Conservation (phyloP, 2,329 filamentous ascomycete species). For the Orbilia oligospora region DNA sequence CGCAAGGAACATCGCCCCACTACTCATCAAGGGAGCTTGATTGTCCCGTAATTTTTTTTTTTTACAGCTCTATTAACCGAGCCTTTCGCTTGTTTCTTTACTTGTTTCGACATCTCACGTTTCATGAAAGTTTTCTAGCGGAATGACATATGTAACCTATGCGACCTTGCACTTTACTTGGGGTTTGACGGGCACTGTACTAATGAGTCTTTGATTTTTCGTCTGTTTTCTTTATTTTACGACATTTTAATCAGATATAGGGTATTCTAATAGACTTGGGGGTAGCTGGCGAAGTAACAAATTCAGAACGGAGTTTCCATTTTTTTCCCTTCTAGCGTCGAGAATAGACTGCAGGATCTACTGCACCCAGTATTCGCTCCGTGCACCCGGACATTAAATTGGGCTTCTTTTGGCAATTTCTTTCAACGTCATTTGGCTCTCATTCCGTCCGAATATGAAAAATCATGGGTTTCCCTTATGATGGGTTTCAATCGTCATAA, state of each 20-base stretch:
- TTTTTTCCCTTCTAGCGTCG: background rate
- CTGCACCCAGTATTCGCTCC: background rate
- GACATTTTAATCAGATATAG: constrained; percentile 27
- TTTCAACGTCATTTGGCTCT: constrained; percentile 59
- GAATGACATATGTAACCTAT: constrained; percentile 36
- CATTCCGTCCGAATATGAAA: constrained; percentile 60
- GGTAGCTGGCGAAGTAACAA: background rate
- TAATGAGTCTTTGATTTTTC: constrained; percentile 11
- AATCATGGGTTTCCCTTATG: constrained; percentile 9
- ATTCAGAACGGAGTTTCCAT: constrained; percentile 16
- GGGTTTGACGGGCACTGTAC: constrained; percentile 9
- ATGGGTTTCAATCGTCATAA: background rate
- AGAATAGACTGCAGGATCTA: background rate
- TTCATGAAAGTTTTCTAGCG: constrained; percentile 42
- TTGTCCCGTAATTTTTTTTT: background rate
- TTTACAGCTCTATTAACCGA: background rate
- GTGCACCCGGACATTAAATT: constrained; percentile 57
- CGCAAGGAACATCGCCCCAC: constrained; percentile 62
- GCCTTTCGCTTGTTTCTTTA: background rate
- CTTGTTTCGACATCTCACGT: constrained; percentile 14
- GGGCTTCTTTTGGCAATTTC: constrained; percentile 48
- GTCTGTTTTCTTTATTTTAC: background rate
- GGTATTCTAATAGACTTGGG: constrained; percentile 13
- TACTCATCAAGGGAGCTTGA: constrained; percentile 57
- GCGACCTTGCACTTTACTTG: constrained; percentile 11